Conservation (phyloP, 352 stramenopile species). For the Phytopythium sindhum region DNA sequence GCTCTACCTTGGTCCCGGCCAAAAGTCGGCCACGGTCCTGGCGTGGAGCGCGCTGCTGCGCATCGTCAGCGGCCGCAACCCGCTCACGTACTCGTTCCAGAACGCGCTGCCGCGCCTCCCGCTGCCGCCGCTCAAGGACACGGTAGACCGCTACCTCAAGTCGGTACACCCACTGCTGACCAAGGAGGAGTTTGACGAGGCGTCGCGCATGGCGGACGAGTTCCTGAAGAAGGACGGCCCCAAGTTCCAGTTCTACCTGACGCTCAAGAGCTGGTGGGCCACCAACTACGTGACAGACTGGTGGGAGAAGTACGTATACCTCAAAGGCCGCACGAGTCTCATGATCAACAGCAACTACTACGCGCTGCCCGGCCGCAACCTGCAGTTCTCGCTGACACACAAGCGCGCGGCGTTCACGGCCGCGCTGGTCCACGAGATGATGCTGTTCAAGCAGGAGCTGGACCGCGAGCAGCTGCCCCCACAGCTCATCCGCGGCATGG, state of each 20-base stretch:
- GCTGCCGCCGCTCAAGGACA: conserved; percentile 92
- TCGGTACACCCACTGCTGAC: conserved; percentile 90
- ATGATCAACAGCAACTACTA: conserved; percentile 95
- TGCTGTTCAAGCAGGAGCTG: conserved; percentile 86
- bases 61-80: conserved; percentile 73
- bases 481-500: conserved; percentile 79
- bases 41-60: conserved; percentile 80
- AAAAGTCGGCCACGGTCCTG: conserved; percentile 68
- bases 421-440: conserved; percentile 67
- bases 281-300: conserved; percentile 90
- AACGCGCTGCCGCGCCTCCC: conserved; percentile 89
- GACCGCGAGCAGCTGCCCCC: conserved; percentile 80
- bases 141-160: conserved; percentile 88
- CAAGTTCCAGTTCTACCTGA: conserved; percentile 89
- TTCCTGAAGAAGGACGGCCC: conserved; percentile 87
- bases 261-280: conserved; percentile 88
- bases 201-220: conserved; percentile 79
- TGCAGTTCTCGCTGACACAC: conserved; percentile 56
- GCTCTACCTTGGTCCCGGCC: conserved; percentile 72
- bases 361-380: conserved; percentile 60
- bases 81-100: conserved; percentile 91
- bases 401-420: conserved; percentile 68
- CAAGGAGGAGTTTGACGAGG: conserved; percentile 83
- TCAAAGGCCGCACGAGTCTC: conserved; percentile 83
- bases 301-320: conserved; percentile 90